Evolutionary conservation across 805 yeast genomes (phyloP), one percentile per base, ranked within the genome.

Genomic region (Spencermartinsiella europaea): DNA sequence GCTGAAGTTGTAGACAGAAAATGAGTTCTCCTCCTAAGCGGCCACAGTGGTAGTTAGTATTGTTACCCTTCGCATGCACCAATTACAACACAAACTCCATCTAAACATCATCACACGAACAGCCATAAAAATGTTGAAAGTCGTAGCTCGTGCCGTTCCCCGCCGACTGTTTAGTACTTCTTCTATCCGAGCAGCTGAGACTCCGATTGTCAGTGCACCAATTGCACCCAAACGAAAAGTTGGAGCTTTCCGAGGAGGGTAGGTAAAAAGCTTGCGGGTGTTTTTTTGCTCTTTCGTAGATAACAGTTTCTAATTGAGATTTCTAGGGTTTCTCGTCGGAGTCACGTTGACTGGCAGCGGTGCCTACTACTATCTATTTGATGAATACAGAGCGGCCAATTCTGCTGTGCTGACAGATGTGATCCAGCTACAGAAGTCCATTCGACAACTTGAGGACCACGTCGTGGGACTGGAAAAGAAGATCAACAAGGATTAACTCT

Each of bases 321-420:
- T 87, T 52, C 69, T 85, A 45, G 96, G 96, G 1, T 88, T 87
- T 66, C 73, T 87, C 45, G 70, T 81, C 25, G 95, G 96, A 38
- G 84, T 83, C 34, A 71, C 87, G 19, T 63, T 75, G 51, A 83
- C 95, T 15, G 90, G 95, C 2, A 76, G 75, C 46, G 85, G 79
- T 5, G 80, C 90, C 14, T 87, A 87, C 71, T 83, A 79, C 64
- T 87, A 85, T 66, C 71, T 85, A 54, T 66, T 85, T 48, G 93
- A 86, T 59, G 85, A 84, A 64, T 85, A 85, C 73, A 80, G 82
- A 63, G 71, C 75, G 50, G 77, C 91, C 55, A 85, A 82, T 63
- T 76, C 75, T 56, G 83, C 83, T 16, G 77, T 87, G 48, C 74
- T 85, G 47, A 77, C 86, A 43, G 96, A 87, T 60, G 85, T 87